phyloP scores from a whole-genome alignment of 257 asterid genomes.

The Solanum virginianum region DNA sequence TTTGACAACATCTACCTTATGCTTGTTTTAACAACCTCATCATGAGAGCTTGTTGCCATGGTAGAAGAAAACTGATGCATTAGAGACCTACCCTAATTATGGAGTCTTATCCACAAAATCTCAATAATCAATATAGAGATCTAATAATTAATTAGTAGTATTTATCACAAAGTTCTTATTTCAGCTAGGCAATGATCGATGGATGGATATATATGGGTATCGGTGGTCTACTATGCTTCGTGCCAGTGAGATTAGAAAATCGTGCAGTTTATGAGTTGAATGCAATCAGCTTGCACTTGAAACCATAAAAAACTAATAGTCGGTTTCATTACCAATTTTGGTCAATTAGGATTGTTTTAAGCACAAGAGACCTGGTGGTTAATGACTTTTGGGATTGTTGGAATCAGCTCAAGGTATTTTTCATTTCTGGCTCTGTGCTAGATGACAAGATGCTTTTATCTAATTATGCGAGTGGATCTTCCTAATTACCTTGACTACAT shows the following conservation, averaged over 20 bases:
- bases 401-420: constrained; percentile 61
- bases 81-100: neutral
- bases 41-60: neutral
- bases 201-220: neutral
- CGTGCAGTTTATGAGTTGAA: neutral
- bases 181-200: neutral
- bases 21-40: neutral
- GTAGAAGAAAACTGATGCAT: neutral
- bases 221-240: neutral
- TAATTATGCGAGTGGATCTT: neutral
- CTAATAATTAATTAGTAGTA: neutral
- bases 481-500: neutral
- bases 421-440: neutral
- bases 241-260: neutral
- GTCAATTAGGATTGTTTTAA: neutral
- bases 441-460: neutral
- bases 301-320: neutral
- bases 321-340: neutral
- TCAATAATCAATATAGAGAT: neutral
- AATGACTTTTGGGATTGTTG: constrained; percentile 71
- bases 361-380: neutral
- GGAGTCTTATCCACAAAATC: neutral
- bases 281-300: neutral
- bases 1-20: neutral
- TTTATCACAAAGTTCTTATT: neutral